Conservation (phyloP, 306 rosid genomes). For the Casuarina cunninghamiana region DNA sequence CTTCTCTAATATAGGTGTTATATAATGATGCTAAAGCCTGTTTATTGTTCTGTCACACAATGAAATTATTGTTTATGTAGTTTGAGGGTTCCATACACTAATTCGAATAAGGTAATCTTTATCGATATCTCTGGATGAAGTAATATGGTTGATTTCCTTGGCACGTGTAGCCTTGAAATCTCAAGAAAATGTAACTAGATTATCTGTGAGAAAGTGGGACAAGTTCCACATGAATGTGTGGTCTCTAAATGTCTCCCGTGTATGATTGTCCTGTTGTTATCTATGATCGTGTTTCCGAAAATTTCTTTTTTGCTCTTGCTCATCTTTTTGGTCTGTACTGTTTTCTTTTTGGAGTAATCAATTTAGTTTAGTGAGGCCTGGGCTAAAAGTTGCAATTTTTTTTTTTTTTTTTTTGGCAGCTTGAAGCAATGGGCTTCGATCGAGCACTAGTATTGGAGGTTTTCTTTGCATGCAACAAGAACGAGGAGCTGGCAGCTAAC, state of each 20-base stretch:
- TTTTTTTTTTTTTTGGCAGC: constrained; percentile 37
- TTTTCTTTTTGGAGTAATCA: not conserved
- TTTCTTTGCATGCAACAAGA: constrained; percentile 80
- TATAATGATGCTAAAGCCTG: not conserved
- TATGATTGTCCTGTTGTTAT: too few relatives aligned
- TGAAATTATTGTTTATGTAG: not conserved
- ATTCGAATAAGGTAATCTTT: not conserved
- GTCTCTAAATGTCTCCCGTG: not conserved
- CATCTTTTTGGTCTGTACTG: not conserved
- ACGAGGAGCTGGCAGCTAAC: constrained; percentile 83
- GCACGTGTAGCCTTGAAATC: not conserved
- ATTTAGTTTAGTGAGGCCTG: not conserved
- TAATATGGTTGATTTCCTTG: not conserved
- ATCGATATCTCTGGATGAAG: not conserved
- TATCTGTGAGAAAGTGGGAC: not conserved
- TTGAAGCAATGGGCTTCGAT: constrained; percentile 81
- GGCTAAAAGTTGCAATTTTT: not conserved
- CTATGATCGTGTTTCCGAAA: not conserved
- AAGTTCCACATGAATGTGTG: not conserved
- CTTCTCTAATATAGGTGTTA: not conserved
- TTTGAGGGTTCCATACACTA: not conserved
- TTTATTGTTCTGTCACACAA: not conserved
- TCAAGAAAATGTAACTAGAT: too few relatives aligned
- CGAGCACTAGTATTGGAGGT: constrained; percentile 74
- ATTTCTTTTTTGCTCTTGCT: not conserved